A percentile compares a stretch with the other conserved stretches of the same genome.
Conservation (phyloP, 2,329 filamentous ascomycete species). For the Apiospora kogelbergensis region DNA sequence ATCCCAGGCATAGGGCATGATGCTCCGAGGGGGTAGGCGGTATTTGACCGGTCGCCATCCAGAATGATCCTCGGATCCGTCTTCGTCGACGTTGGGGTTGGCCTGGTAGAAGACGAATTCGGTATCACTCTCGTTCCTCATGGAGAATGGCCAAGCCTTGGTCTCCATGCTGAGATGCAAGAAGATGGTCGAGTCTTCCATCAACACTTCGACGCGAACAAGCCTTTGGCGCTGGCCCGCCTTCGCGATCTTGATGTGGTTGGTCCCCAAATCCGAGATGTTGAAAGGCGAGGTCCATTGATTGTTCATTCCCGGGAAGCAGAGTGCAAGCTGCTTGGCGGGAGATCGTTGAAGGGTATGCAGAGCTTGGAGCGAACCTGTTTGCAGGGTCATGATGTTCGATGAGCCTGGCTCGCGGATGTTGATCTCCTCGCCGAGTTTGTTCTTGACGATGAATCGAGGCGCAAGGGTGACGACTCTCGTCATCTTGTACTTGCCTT, state of each 20-base stretch:
- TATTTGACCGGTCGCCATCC: constrained; percentile 94
- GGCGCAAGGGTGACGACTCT: constrained; percentile 94
- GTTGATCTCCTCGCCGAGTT: constrained; percentile 82
- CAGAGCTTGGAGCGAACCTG: constrained; percentile 79
- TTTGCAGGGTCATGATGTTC: constrained; percentile 73
- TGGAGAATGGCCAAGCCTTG: constrained; percentile 97
- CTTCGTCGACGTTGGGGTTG: constrained; percentile 89
- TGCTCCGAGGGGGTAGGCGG: constrained; percentile 86
- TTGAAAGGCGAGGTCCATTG: constrained; percentile 98
- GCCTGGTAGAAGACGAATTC: constrained; percentile 97
- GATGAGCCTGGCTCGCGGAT: constrained; percentile 92
- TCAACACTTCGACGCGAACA: constrained; percentile 82
- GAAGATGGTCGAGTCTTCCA: constrained; percentile 94
- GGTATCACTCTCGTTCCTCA: constrained; percentile 96
- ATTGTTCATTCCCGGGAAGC: constrained; percentile 91
- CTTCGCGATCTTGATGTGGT: constrained; percentile 91
- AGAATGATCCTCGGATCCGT: constrained; percentile 78
- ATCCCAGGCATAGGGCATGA: constrained; percentile 99
- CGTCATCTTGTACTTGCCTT: constrained; percentile 97
- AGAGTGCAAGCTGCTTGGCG: constrained; percentile 87
- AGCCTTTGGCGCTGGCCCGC: constrained; percentile 86
- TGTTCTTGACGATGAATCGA: constrained; percentile 92
- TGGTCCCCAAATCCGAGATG: constrained; percentile 89
- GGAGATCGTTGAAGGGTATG: constrained; percentile 84
- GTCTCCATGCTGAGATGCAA: constrained; percentile 86